phyloP scores from a whole-genome alignment of 139 green algal genomes.

The Volvox africanus region DNA sequence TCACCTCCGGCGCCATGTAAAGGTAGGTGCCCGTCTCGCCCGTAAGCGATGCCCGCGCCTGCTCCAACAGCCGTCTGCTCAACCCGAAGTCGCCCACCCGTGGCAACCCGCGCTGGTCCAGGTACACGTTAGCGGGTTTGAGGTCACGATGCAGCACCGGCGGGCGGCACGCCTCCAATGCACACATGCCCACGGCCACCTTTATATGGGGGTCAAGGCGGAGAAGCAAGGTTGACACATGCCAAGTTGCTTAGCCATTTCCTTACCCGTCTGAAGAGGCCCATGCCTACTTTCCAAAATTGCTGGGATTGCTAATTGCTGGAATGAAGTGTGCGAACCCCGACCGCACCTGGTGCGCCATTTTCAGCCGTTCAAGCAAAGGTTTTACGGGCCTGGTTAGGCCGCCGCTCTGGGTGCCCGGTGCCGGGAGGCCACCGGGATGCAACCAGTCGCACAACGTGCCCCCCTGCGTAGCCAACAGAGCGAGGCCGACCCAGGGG shows the following conservation, averaged over 20 bases:
- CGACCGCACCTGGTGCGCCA: conserved; percentile 63
- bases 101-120: conserved; percentile 67
- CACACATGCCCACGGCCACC: conserved; percentile 68
- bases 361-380: conserved; percentile 66
- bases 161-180: conserved; percentile 74
- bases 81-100: conserved; percentile 88
- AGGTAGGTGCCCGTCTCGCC: conserved; percentile 91
- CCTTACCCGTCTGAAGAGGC: too few species aligned
- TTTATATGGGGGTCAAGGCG: neutral
- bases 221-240: too few species aligned
- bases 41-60: conserved; percentile 66
- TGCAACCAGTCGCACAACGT: conserved; percentile 57
- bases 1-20: conserved; percentile 92
- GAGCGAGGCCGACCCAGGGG: too few species aligned
- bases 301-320: too few species aligned
- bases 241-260: too few species aligned
- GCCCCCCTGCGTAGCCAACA: conserved; percentile 2
- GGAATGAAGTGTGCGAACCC: neutral
- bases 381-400: conserved; percentile 46
- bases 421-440: conserved; percentile 9
- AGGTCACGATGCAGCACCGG: conserved; percentile 89
- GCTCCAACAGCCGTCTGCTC: conserved; percentile 38
- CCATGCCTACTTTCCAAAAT: too few species aligned
- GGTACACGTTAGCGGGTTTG: conserved; percentile 88
- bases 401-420: conserved; percentile 22